These are phyloP conservation scores for Sophora flavescens DNA, from an alignment of 306 rosid genomes.

Conservation along the genomic window DNA sequence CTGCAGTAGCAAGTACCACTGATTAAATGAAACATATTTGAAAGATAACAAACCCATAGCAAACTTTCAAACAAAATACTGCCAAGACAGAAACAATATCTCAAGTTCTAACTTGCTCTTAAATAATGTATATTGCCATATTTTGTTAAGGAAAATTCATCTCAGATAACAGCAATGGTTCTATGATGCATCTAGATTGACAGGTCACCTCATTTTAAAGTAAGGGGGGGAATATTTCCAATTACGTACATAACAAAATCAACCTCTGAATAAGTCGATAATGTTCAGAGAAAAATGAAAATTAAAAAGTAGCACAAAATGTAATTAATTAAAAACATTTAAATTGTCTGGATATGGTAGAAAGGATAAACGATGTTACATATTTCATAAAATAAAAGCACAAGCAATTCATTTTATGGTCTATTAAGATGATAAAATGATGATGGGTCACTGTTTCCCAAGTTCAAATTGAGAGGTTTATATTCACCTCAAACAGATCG, in stretches of 20 bases:
- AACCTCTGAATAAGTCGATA: neutral
- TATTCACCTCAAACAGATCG: conserved; percentile 77
- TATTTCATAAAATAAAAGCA: conserved; percentile 12
- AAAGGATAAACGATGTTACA: neutral
- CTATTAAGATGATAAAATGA: conserved; percentile 25
- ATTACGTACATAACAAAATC: conserved; percentile 25
- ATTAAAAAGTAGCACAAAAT: conserved; percentile 19
- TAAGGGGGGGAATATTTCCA: conserved; percentile 24
- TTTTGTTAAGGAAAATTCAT: conserved; percentile 21
- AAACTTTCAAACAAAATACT: conserved; percentile 29
- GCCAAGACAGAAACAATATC: neutral
- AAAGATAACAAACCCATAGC: conserved; percentile 12
- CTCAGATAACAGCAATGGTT: neutral
- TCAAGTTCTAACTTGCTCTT: conserved; percentile 21
- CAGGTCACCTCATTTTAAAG: conserved; percentile 6
- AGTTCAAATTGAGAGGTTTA: neutral
- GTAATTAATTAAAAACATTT: neutral
- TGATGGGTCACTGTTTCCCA: conserved; percentile 13
- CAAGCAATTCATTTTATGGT: neutral
- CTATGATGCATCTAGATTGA: conserved; percentile 6
- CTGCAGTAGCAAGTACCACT: conserved; percentile 56
- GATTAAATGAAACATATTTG: conserved; percentile 38
- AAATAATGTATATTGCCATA: conserved; percentile 24
- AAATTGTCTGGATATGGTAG: conserved; percentile 32
- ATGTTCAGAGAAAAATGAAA: conserved; percentile 6